Evolutionary conservation across 768 basidiomycete genomes (phyloP), one percentile per base, ranked within the genome.

Genomic region (Kwoniella heveanensis): DNA sequence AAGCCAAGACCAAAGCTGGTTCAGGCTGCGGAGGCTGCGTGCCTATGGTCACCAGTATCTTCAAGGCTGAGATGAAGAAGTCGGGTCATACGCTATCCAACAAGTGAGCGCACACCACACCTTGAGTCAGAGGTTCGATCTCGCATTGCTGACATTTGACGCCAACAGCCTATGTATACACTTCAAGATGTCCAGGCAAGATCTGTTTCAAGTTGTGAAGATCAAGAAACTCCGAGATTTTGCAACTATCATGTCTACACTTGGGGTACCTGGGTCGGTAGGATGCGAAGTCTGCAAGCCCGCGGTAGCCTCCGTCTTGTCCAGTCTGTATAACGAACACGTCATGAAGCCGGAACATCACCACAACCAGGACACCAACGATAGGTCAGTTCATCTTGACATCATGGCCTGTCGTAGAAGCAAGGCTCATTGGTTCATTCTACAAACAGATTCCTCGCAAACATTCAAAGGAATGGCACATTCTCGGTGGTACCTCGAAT

Each of bases 261-360:
- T 79, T 2, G 88, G 87, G 21, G 82, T 82, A 39, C 79, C 81
- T 32, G 79, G 83, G 47, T 81, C 85, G 0, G 67, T 87, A 6
- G 89, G 89, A 1, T 90, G 89, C 67, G 89, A 90, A 77, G 77
- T 87, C 24, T 90, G 89, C 80, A 88, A 87, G 69, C 89, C 89
- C 3, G 85, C 84, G 6, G 82, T 89, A 30, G 88, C 84, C 26
- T 84, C 84, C 62, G 39, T 85, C 55, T 77, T 86, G 21, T 83
- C 84, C 0, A 83, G 83, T 0, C 68, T 85, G 7, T 85, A 84
- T 78, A 89, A 89, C 66, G 88, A 88, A 67, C 84, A 85, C 66
- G 79, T 90, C 57, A 83, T 90, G 83, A 80, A 84, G 17, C 85
- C 86, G 0, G 82, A 78, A 13, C 88, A 88, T 68, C 87, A 87